Conservation (phyloP, 2,329 filamentous ascomycete genomes). For the Fusarium albosuccineum region DNA sequence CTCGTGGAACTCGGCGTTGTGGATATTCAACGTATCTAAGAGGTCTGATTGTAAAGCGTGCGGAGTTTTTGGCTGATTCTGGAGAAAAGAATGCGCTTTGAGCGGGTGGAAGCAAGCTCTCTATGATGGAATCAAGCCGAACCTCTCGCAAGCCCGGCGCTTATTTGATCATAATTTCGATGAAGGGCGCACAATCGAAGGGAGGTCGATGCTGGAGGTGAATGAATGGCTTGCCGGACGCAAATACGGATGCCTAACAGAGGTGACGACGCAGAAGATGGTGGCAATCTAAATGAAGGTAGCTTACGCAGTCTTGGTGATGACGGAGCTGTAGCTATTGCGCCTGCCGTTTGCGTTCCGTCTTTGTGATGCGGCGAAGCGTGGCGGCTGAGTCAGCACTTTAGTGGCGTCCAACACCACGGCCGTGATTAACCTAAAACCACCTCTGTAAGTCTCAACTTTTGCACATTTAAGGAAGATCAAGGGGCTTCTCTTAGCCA, state of each 20-base stretch:
- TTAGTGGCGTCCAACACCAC: no score
- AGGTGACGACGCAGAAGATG: constrained; percentile 29
- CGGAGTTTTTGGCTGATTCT: neutral
- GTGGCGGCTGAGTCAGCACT: constrained; percentile 32
- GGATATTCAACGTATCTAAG: neutral
- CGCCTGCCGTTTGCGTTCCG: constrained; percentile 9
- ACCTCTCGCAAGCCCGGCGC: constrained; percentile 22
- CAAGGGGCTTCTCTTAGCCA: no score
- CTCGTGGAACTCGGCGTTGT: neutral
- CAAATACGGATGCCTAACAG: constrained; percentile 21
- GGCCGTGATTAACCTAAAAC: no score
- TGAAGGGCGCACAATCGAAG: neutral
- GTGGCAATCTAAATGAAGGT: constrained; percentile 31
- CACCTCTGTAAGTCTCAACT: no score
- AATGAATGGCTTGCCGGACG: neutral
- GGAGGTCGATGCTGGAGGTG: neutral
- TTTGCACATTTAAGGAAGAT: no score
- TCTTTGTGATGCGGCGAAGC: constrained; percentile 3
- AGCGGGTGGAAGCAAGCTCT: constrained; percentile 28
- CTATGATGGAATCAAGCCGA: constrained; percentile 37
- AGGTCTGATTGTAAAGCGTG: neutral
- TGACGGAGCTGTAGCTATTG: constrained; percentile 33
- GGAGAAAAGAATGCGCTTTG: constrained; percentile 1
- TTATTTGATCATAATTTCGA: constrained; percentile 40
- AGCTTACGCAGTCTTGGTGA: constrained; percentile 42